Evolutionary conservation across 768 basidiomycete genomes (phyloP), one percentile per base, ranked within the genome.

Genomic region (Trametes cinnabarina): DNA sequence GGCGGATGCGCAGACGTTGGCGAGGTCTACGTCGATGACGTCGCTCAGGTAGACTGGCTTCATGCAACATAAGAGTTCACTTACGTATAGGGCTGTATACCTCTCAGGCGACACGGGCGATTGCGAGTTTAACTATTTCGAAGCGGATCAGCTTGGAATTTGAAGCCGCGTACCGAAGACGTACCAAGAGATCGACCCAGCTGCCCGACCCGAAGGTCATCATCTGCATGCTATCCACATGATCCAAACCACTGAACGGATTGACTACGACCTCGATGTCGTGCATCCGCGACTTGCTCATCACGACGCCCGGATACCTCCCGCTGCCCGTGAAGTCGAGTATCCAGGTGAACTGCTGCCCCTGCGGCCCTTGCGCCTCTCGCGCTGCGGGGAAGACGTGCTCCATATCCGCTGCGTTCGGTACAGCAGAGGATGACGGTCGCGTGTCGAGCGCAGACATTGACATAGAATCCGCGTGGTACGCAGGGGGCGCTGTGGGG

Each of bases 231-330:
- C 69, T 60, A 28, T 72, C 69, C 49, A 81, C 61, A n/a, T 72
- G 66, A 50, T 75, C 76, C 59, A 82, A 72, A 2, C 76, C 79
- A 39, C 82, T 76, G 60, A 86, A 69, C 37, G 80, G 79, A 66
- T 86, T 81, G 40, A 87, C 75, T 3, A 87, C 75, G 9, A 79
- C 72, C 63, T 89, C 88, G 51, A 92, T 86, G 40, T 87, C 88
- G 55, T 81, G 79, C 82, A 92, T 82, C 46, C 87, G 79, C 19
- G 80, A 79, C 70, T 91, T 89, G 61, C 82, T 86, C 76, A 91
- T 81, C 14, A 91, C 82, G 42, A 92, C 68, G 20, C 90, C 90
- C 3, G 72, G 72, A 41, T 65, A 68, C 32, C 66, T 65, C 46
- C 78, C 73, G 0, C 81, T 81, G 20, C 77, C 76, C 1, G 88